These are phyloP conservation scores for Aspergillus ostianus DNA, from an alignment of 495 filamentous ascomycete genomes.

Conservation along the genomic window DNA sequence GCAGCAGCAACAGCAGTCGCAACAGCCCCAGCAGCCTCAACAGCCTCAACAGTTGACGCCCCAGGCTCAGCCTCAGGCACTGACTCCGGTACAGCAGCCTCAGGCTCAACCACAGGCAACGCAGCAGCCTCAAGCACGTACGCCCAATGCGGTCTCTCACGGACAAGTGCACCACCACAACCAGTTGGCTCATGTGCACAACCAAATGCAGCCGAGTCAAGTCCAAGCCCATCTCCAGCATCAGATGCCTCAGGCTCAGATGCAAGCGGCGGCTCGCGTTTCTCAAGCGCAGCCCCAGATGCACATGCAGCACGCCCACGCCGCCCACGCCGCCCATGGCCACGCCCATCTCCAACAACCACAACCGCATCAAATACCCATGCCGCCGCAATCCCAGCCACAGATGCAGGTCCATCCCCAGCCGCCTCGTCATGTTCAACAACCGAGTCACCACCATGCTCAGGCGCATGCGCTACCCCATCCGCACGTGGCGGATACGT, in stretches of 20 bases:
- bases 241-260: background rate
- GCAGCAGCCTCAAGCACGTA: conserved; percentile 7
- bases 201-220: conserved; percentile 8
- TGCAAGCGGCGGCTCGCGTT: conserved; percentile 8
- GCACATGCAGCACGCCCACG: conserved; percentile 17
- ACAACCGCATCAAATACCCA: conserved; percentile 16
- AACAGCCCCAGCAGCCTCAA: conserved; percentile 4
- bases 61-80: conserved; percentile 3
- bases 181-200: background rate
- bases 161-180: conserved; percentile 7
- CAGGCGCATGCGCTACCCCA: conserved; percentile 11
- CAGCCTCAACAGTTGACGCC: background rate
- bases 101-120: conserved; percentile 7
- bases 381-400: conserved; percentile 15
- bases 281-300: conserved; percentile 7
- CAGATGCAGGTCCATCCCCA: conserved; percentile 13
- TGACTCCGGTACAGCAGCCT: background rate
- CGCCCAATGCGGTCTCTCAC: background rate
- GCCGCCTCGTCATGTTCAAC: conserved; percentile 9
- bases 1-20: conserved; percentile 7
- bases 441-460: conserved; percentile 13
- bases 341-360: conserved; percentile 13
- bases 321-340: conserved; percentile 11
- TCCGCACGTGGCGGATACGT: conserved; percentile 14
- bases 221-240: conserved; percentile 7